Evolutionary conservation across 495 filamentous ascomycete species (phyloP), one percentile per base, ranked within the genome.

Genomic region (Pyrenula massariospora): DNA sequence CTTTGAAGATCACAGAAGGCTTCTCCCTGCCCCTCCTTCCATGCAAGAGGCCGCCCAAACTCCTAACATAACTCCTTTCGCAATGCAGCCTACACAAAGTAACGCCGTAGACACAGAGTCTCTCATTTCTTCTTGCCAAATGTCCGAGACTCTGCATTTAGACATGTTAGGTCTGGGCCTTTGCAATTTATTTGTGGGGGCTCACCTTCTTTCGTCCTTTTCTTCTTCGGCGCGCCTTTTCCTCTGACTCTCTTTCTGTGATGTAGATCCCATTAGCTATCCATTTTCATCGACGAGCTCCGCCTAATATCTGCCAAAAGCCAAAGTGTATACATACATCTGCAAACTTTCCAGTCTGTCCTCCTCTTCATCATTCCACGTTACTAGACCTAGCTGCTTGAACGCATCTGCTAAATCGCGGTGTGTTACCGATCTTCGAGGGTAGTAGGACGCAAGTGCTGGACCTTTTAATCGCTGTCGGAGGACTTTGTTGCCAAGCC

Each of bases 181-280:
- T n/a, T n/a, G n/a, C n/a, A 3, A 36, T 2, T 25, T 23, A n/a
- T n/a, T n/a, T n/a, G n/a, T n/a, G n/a, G n/a, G n/a, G 48, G 67
- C 73, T 70, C 79, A 89, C 87, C 81, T 65, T 79, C 75, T 55
- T 77, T 76, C 23, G 74, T 82, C 67, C 75, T 81, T 74, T 92
- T 93, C 82, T 96, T 96, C 78, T 91, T 94, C 20, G 92, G 91
- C 24, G 88, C 78, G 12, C 87, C 88, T 72, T 97, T 97, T 52
- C 91, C 93, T 68, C 88, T 84, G 15, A 75, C 63, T 73, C 86
- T 93, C 63, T 84, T 70, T 60, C 84, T 88, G 62, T 22, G 50
- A 20, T 3, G 53, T 50, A 36, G 12, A 21, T 36, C 60, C 24
- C 36, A 47, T 51, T 31, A 59, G 50, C 15, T 42, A 42, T 42